Conservation (phyloP, 75 land plant species). For the Adiantum capillusveneris region DNA sequence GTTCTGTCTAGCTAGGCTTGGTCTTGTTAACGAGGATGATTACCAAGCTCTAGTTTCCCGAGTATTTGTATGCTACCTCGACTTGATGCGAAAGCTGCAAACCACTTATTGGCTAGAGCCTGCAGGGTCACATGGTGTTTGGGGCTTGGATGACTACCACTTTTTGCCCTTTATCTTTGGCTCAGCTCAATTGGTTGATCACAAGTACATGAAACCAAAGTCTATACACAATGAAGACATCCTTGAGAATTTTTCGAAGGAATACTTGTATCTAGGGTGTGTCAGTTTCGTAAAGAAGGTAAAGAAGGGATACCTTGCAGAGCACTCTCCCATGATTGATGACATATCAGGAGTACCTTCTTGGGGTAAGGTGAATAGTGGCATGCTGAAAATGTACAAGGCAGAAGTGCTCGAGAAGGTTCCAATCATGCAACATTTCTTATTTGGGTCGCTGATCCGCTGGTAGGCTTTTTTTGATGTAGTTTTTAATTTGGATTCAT, state of each 20-base stretch:
- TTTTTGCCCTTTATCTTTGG: slow-evolving; percentile 94
- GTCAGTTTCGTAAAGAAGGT: slow-evolving; percentile 86
- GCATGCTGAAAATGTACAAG: slow-evolving; percentile 97
- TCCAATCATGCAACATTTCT: slow-evolving; percentile 98
- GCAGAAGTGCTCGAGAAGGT: slow-evolving; percentile 95
- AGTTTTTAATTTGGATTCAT: no score
- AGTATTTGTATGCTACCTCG: slow-evolving; percentile 70
- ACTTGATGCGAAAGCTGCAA: slow-evolving; percentile 86
- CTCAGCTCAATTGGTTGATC: slow-evolving; percentile 82
- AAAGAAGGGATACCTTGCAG: slow-evolving; percentile 87
- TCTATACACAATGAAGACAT: slow-evolving; percentile 94
- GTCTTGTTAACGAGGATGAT: slow-evolving; percentile 60
- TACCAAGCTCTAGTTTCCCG: slow-evolving; percentile 66
- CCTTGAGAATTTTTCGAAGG: slow-evolving; percentile 73
- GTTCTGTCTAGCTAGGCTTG: slow-evolving; percentile 77
- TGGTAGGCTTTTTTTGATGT: slow-evolving; percentile 56
- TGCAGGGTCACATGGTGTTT: slow-evolving; percentile 97
- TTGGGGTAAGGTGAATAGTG: slow-evolving; percentile 89
- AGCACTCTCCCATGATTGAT: slow-evolving; percentile 96
- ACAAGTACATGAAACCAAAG: slow-evolving; percentile 98
- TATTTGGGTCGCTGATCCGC: slow-evolving; percentile 80
- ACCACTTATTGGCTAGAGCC: slow-evolving; percentile 77
- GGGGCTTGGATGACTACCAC: slow-evolving; percentile 97
- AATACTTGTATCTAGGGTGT: slow-evolving; percentile 79
- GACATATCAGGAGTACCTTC: slow-evolving; percentile 87